Conservation (phyloP, 768 basidiomycete species). For the Leucogyrophana mollusca region DNA sequence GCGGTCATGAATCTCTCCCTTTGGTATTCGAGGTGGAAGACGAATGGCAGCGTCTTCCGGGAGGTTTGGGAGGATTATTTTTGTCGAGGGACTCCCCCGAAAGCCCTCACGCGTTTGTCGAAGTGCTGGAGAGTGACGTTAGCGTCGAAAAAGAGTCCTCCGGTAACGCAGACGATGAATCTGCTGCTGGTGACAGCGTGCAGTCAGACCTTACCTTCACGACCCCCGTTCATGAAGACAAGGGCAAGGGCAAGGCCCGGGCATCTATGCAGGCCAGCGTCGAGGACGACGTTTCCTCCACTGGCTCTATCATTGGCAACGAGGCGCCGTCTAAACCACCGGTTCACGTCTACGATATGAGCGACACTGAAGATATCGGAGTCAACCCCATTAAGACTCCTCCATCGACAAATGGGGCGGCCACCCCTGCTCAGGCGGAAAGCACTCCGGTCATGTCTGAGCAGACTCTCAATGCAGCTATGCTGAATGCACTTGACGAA, state of each 20-base stretch:
- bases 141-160: constrained; percentile 27
- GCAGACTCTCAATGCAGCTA: constrained; percentile 18
- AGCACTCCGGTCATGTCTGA: constrained; percentile 39
- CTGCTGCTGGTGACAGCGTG: constrained; percentile 30
- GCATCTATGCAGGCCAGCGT: constrained; percentile 17
- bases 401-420: constrained; percentile 15
- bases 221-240: constrained; percentile 26
- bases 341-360: constrained; percentile 56
- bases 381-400: constrained; percentile 13
- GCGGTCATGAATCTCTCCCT: constrained; percentile 43
- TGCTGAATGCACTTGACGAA: constrained; percentile 8
- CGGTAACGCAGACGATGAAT: constrained; percentile 28
- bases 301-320: constrained; percentile 37
- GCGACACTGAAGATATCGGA: constrained; percentile 20
- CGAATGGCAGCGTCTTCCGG: constrained; percentile 64
- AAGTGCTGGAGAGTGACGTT: constrained; percentile 47
- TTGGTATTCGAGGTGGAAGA: constrained; percentile 49
- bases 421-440: constrained; percentile 34
- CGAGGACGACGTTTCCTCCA: constrained; percentile 36
- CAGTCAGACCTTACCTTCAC: constrained; percentile 23
- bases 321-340: constrained; percentile 55
- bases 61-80: constrained; percentile 40
- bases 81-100: constrained; percentile 29
- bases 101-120: constrained; percentile 64
- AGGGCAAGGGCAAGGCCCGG: constrained; percentile 48